Evolutionary conservation across 2,329 filamentous ascomycete species (phyloP).

Genomic region (Zalaria sp.): DNA sequence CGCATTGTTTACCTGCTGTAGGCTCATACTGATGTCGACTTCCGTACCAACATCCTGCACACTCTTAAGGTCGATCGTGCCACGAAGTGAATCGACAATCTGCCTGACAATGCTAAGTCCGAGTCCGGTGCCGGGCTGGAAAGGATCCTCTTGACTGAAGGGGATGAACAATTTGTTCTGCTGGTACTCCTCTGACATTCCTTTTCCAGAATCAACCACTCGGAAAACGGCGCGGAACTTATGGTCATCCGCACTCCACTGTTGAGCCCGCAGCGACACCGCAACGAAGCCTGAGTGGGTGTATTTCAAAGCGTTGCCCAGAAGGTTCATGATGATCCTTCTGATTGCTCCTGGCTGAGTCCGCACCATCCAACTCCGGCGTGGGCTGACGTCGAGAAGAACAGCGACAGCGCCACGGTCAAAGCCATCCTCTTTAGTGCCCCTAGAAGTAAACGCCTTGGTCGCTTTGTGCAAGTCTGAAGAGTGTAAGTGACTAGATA

Average conservation of each 20-base stretch:
- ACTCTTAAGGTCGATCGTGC: slow-evolving; percentile 42
- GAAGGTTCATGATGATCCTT: slow-evolving; percentile 33
- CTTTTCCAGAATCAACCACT: slow-evolving; percentile 50
- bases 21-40: slow-evolving; percentile 3
- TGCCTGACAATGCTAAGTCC: slow-evolving; percentile 49
- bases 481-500: not conserved
- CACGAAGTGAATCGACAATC: slow-evolving; percentile 46
- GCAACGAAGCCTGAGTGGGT: slow-evolving; percentile 26
- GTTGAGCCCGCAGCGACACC: slow-evolving; percentile 10
- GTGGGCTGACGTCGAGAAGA: slow-evolving; percentile 28
- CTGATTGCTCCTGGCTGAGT: slow-evolving; percentile 31
- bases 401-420: slow-evolving; percentile 20
- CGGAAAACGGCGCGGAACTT: slow-evolving; percentile 4
- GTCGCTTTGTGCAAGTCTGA: not conserved
- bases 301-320: slow-evolving; percentile 34
- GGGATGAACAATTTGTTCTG: slow-evolving; percentile 46
- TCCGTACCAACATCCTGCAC: slow-evolving; percentile 37
- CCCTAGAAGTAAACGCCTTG: not conserved
- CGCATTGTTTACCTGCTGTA: not conserved
- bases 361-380: slow-evolving; percentile 27
- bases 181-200: slow-evolving; percentile 50
- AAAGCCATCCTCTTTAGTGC: not conserved
- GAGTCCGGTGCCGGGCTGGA: slow-evolving; percentile 48
- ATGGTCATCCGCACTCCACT: not conserved
- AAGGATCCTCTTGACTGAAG: slow-evolving; percentile 48